phyloP scores from a whole-genome alignment of 768 basidiomycete species.

The Filobasidium floriforme region DNA sequence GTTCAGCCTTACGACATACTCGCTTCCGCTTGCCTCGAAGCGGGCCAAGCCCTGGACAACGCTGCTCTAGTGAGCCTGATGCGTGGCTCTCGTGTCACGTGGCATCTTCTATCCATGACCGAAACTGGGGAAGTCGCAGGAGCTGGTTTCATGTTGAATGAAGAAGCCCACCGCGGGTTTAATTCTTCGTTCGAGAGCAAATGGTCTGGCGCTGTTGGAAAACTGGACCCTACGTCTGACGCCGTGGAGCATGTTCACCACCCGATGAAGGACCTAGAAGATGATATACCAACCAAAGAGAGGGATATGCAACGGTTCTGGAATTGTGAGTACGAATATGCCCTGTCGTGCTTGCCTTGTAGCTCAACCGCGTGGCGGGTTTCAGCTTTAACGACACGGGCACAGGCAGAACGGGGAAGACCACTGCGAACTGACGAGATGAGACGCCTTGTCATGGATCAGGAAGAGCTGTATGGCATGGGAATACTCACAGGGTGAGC shows the following conservation, averaged over 20 bases:
- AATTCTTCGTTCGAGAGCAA: too few relatives aligned
- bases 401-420: neutral
- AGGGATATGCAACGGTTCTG: conserved; percentile 3
- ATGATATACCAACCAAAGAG: neutral
- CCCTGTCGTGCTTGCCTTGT: neutral
- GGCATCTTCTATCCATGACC: too few relatives aligned
- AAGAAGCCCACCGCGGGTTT: too few relatives aligned
- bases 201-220: neutral
- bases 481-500: neutral
- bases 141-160: too few relatives aligned
- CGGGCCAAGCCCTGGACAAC: too few relatives aligned
- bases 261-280: neutral
- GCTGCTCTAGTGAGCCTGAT: too few relatives aligned
- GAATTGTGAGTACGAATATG: neutral
- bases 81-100: too few relatives aligned
- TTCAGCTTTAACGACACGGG: neutral
- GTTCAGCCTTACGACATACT: too few relatives aligned
- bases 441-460: neutral
- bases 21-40: too few relatives aligned
- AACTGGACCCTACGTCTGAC: neutral
- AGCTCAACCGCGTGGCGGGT: neutral
- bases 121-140: too few relatives aligned
- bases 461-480: conserved; percentile 2
- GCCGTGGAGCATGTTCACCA: neutral
- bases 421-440: neutral